Evolutionary conservation across 495 filamentous ascomycete genomes (phyloP).

Genomic region (Neurospora intermedia): DNA sequence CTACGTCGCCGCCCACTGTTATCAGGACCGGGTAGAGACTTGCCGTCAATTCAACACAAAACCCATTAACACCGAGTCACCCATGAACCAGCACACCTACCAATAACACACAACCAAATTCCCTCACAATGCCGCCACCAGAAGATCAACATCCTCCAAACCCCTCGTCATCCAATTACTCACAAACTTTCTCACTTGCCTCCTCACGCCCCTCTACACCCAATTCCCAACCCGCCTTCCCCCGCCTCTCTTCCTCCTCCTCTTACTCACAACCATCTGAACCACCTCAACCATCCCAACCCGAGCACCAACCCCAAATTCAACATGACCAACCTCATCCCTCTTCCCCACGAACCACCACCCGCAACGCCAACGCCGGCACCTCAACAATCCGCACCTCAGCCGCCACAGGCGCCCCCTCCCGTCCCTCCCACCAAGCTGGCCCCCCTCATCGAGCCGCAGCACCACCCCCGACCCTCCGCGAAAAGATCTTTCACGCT

Average conservation of each 20-base stretch:
- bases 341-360: not conserved
- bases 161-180: not conserved
- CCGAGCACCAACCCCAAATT: not conserved
- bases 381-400: not conserved
- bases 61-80: not conserved
- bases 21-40: not conserved
- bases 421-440: not conserved
- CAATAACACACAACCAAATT: not conserved
- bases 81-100: not conserved
- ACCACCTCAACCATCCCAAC: not conserved
- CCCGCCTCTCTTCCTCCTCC: not conserved
- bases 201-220: not conserved
- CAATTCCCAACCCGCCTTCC: not conserved
- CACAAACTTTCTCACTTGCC: not conserved
- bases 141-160: not conserved
- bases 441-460: not conserved
- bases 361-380: not conserved
- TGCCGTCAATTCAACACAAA: not conserved
- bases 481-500: conserved; percentile 33
- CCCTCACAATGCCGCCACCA: not conserved
- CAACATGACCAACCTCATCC: not conserved
- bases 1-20: no score
- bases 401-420: not conserved
- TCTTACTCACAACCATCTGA: not conserved
- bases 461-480: conserved; percentile 13